Base-by-base conservation (phyloP, 2,329 filamentous ascomycete genomes). In the Parafenestella ontariensis region DNA sequence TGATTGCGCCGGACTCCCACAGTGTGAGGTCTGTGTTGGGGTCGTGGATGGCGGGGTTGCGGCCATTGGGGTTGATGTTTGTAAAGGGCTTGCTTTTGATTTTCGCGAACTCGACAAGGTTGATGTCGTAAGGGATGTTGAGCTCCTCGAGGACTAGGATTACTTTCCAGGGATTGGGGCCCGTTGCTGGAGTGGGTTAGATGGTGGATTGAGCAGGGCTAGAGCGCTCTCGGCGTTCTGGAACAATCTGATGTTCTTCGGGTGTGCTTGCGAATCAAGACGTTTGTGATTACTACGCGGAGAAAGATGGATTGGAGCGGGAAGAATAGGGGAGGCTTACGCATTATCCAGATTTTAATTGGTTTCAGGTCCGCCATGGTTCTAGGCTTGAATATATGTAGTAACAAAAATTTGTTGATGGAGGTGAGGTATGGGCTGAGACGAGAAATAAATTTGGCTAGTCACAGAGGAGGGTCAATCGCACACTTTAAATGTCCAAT, bases 1-100 rank as follows among this genome's bases (percentile, higher is more conserved):
- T 45, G 47, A 78, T 78, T 31, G 76, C 76, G 33, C 75, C 75
- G 13, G 72, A 74, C 56, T 79, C 76, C 74, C 76, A 77, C 1
- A 78, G 57, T 1, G 65, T 75, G 47, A 80, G 53, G 50, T 67
- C 71, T 0, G 76, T 79, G 64, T 80, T 80, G 3, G 78, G 78
- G 61, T 81, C 79, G 26, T 78, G 66, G 48, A 81, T 76, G 23
- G 46, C 44, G 8, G 77, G 77, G 5, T 77, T 66, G n/a, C 77
- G 68, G 28, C 77, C 77, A 52, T 79, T 79, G 37, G 76, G 74
- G 56, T 78, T 78, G 47, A 75, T 37, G 28, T 51, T 41, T 7
- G 26, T 40, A 41, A 51, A 51, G 11, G 48, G 48, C 40, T 53
- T 52, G 15, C 45, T 29, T 26, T 60, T 61, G 42, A 63, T 36